Base-by-base conservation (phyloP, 78 protist species). In the Mastigamoeba balamuthi region DNA sequence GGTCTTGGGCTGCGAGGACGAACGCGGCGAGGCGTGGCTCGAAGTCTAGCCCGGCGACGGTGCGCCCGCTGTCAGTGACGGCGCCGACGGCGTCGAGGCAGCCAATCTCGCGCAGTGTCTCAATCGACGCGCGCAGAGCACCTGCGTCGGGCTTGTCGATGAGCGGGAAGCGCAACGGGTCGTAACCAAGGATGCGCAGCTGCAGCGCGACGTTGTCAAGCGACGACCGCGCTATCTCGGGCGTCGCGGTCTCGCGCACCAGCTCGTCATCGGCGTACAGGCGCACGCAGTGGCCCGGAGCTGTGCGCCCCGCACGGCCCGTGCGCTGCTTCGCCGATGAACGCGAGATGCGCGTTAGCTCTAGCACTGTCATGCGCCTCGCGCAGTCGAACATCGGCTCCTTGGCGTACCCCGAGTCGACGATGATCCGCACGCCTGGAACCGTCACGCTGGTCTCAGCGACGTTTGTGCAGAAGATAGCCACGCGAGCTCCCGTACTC, bases 401-500 rank as follows among this genome's bases (percentile, higher is more conserved):
- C 70, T 72, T 69, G 27, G 81, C 91, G 43, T 74, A 30, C 25
- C 85, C 85, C 25, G 63, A 0, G 58, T 71, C 80, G 38, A 72
- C 69, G 28, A 75, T 42, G 80, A 74, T 80, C 35, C 53, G 48
- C 33, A 88, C 58, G 36, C 75, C 83, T 3, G 93, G 93, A 42
- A 92, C 80, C 2, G 95, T 92, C 38, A 92, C 30, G 29, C 92
- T 83, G 7, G 95, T 85, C 76, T 92, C 96, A 39, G 96, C 93
- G 25, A 92, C 80, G 36, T 92, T 88, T 36, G 96, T 92, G 28
- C 94, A 82, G 37, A 92, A 88, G 42, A 92, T 84, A 33, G 82
- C 29, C 58, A 83, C 52, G 6, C 96, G 76, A 3, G 42, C 29
- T 0, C 52, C 40, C 3, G 63, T 48, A 17, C 58, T 48, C 58